These are phyloP conservation scores for Tolypocladium ovalisporum DNA, from an alignment of 2,329 filamentous ascomycete species.

Conservation along the genomic window DNA sequence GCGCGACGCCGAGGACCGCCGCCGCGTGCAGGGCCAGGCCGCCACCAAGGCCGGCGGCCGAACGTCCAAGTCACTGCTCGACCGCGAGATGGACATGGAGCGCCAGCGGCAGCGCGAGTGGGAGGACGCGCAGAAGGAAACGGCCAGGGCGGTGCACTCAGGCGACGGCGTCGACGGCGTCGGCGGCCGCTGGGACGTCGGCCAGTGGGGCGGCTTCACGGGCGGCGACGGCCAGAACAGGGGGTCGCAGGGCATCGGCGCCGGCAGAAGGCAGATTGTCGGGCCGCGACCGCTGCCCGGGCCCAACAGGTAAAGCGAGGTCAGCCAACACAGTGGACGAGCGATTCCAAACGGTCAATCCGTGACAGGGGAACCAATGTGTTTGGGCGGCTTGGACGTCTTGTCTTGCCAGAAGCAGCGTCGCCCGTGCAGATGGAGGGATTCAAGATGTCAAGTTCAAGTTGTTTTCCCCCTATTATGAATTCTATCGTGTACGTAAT, in stretches of 20 bases:
- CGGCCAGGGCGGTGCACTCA: constrained; percentile 42
- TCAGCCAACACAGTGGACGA: neutral
- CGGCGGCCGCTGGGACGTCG: constrained; percentile 62
- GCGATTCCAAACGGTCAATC: neutral
- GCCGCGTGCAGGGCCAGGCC: constrained; percentile 45
- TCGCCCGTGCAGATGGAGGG: neutral
- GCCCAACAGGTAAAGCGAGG: constrained; percentile 11
- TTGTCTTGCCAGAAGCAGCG: neutral
- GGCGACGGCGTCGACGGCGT: constrained; percentile 48
- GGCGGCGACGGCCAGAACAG: constrained; percentile 67
- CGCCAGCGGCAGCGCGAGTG: constrained; percentile 67
- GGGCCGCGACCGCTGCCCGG: constrained; percentile 58
- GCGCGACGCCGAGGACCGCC: constrained; percentile 50
- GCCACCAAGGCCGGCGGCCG: constrained; percentile 52
- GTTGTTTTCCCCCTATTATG: neutral
- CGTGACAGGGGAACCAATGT: too few species aligned
- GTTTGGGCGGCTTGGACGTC: neutral
- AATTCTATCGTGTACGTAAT: neutral
- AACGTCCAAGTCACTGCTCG: constrained; percentile 60
- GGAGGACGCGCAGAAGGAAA: constrained; percentile 63
- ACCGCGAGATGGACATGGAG: constrained; percentile 74
- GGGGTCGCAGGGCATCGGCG: constrained; percentile 54
- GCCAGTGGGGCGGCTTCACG: constrained; percentile 64
- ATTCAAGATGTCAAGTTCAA: neutral
- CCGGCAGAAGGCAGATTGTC: constrained; percentile 66